Evolutionary conservation across 495 filamentous ascomycete genomes (phyloP).

Genomic region (Physcia stellaris): DNA sequence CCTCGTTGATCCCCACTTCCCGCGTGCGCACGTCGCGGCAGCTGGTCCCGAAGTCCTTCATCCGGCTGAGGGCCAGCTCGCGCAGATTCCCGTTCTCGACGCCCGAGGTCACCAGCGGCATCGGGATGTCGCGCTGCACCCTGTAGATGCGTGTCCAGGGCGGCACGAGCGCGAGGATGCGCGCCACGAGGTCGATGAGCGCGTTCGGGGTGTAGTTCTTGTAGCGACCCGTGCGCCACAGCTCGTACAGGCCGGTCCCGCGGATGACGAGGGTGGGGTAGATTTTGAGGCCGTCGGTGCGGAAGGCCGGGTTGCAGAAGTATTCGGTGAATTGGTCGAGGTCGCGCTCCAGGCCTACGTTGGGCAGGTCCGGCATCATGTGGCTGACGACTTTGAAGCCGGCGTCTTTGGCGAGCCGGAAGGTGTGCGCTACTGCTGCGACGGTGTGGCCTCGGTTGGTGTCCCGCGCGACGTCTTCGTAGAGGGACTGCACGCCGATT

Average conservation of each 20-base stretch:
- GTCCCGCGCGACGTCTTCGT: constrained; percentile 96
- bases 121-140: constrained; percentile 95
- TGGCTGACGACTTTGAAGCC: constrained; percentile 98
- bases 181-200: constrained; percentile 85
- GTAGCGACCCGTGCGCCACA: constrained; percentile 93
- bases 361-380: constrained; percentile 99
- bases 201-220: constrained; percentile 98
- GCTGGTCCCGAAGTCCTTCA: constrained; percentile 97
- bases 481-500: constrained; percentile 89
- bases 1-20: constrained; percentile 96
- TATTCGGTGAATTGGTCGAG: constrained; percentile 95
- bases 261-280: constrained; percentile 97
- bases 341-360: constrained; percentile 96
- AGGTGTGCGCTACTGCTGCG: constrained; percentile 84
- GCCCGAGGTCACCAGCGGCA: constrained; percentile 92
- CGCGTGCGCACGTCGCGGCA: constrained; percentile 96
- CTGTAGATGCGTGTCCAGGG: constrained; percentile 99
- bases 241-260: constrained; percentile 89
- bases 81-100: constrained; percentile 97
- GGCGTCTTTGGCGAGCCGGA: constrained; percentile 87
- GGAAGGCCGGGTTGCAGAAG: constrained; percentile 90
- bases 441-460: constrained; percentile 97
- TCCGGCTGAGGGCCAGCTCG: constrained; percentile 79
- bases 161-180: constrained; percentile 85
- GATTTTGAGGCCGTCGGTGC: constrained; percentile 96